A percentile compares a stretch with the other conserved stretches of the same genome.
These are phyloP conservation scores for Coemansia sp. DNA, from an alignment of 192 early-diverging fungal species.

Conservation along the genomic window DNA sequence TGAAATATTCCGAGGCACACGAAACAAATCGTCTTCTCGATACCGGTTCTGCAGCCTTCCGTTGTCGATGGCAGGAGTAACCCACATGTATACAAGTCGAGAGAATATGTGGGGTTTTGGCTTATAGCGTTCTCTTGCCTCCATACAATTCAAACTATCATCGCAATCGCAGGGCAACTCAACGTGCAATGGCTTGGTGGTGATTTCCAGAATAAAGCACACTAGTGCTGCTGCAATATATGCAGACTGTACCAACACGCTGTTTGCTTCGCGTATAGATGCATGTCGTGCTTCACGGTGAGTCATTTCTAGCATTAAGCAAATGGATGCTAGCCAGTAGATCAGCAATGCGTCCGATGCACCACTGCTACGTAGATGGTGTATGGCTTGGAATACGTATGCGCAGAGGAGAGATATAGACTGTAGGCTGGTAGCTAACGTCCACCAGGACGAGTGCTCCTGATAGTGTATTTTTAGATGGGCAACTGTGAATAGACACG, in stretches of 20 bases:
- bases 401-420: background rate
- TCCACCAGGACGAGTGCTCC: background rate
- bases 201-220: constrained; percentile 19
- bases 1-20: constrained; percentile 7
- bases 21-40: constrained; percentile 10
- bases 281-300: constrained; percentile 4
- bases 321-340: constrained; percentile 17
- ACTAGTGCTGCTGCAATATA: constrained; percentile 9
- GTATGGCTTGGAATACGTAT: constrained; percentile 3
- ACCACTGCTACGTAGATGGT: background rate
- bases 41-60: constrained; percentile 66
- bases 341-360: constrained; percentile 17
- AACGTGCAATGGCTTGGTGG: constrained; percentile 3
- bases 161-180: constrained; percentile 2
- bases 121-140: background rate
- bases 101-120: constrained; percentile 13
- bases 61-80: constrained; percentile 76
- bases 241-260: background rate
- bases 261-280: background rate
- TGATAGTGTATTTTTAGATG: background rate
- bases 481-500: background rate
- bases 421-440: constrained; percentile 3
- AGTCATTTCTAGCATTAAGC: constrained; percentile 4
- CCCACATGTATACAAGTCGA: constrained; percentile 75
- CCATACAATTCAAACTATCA: background rate